Evolutionary conservation across 148 eudicot species (phyloP).

Genomic region (Rhododendron simsii): DNA sequence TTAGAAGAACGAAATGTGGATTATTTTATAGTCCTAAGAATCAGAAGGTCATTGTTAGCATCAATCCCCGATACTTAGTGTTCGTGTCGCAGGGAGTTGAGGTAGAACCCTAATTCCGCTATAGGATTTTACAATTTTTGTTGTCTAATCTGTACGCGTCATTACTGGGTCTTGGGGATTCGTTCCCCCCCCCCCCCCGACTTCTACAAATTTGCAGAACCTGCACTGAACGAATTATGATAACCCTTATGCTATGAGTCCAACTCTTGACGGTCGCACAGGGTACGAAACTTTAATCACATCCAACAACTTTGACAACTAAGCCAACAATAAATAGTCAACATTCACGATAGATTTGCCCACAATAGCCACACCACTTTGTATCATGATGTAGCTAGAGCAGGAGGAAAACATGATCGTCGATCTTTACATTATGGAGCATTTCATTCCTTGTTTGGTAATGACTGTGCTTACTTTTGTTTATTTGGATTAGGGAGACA

Average conservation of each 20-base stretch:
- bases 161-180: no score
- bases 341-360: neutral
- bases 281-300: neutral
- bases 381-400: neutral
- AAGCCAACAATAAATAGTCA: neutral
- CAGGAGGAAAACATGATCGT: neutral
- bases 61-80: no score
- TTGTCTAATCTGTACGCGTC: no score
- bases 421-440: neutral
- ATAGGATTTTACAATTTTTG: no score
- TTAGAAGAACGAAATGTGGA: no score
- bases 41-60: no score
- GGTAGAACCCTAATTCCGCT: no score
- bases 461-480: neutral
- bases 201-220: neutral
- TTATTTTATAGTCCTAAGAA: no score
- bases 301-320: neutral
- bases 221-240: neutral
- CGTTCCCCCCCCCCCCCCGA: no score
- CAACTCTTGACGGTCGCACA: neutral
- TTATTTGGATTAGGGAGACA: neutral
- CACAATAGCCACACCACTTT: neutral
- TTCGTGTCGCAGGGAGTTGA: no score
- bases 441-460: neutral
- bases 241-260: neutral